Evolutionary conservation across 2,329 filamentous ascomycete species (phyloP).

Genomic region (Chlorencoelia australis): DNA sequence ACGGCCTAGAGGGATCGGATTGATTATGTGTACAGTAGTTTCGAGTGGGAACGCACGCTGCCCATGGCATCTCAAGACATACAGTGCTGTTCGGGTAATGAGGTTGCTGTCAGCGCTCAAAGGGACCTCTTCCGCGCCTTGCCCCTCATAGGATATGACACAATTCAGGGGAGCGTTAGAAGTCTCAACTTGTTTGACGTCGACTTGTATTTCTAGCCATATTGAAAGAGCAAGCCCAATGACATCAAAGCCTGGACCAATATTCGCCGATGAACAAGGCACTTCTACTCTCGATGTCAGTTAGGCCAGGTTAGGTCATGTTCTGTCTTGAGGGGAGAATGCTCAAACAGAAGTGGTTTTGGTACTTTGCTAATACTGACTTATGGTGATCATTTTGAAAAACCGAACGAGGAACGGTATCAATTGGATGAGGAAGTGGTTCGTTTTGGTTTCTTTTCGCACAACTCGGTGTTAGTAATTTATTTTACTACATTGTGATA

Average conservation of each 20-base stretch:
- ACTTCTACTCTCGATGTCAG: slow-evolving; percentile 36
- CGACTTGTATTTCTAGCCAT: slow-evolving; percentile 83
- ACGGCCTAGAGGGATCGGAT: slow-evolving; percentile 86
- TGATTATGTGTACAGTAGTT: slow-evolving; percentile 90
- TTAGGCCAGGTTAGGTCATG: neutral
- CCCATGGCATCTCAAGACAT: slow-evolving; percentile 87
- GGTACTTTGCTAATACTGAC: slow-evolving; percentile 13
- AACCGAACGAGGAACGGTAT: too few relatives aligned
- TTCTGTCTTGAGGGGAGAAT: neutral
- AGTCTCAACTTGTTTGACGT: slow-evolving; percentile 50
- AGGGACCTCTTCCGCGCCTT: slow-evolving; percentile 63
- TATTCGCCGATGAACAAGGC: slow-evolving; percentile 94
- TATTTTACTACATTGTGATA: too few relatives aligned
- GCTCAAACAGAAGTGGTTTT: too few relatives aligned
- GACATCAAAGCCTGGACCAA: slow-evolving; percentile 94
- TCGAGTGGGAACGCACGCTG: slow-evolving; percentile 73
- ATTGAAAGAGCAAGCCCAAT: slow-evolving; percentile 91
- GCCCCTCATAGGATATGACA: slow-evolving; percentile 76
- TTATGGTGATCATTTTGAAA: slow-evolving; percentile 19
- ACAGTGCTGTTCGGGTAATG: slow-evolving; percentile 86
- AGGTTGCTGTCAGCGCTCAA: slow-evolving; percentile 81
- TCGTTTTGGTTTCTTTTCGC: too few relatives aligned
- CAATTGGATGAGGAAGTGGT: too few relatives aligned
- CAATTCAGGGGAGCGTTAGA: slow-evolving; percentile 68
- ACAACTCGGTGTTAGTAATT: too few relatives aligned